These are phyloP conservation scores for Brassica napus DNA, from an alignment of 345 rosid genomes.

Conservation along the genomic window DNA sequence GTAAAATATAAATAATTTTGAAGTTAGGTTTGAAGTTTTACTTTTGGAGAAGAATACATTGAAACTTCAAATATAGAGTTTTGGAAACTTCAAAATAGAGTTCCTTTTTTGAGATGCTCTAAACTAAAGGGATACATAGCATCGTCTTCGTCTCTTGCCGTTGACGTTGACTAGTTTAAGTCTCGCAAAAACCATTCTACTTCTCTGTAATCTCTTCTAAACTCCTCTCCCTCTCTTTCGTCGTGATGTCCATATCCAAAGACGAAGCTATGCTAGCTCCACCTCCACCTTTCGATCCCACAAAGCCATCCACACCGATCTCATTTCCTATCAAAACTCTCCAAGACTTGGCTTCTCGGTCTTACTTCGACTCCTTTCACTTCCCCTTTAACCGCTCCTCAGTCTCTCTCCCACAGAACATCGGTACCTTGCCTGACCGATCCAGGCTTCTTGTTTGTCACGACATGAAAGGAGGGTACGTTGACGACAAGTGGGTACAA, in stretches of 20 bases:
- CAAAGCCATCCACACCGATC: slow-evolving; percentile 55
- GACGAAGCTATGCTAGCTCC: slow-evolving; percentile 14
- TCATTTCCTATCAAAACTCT: slow-evolving; percentile 76
- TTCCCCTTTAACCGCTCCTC: slow-evolving; percentile 65
- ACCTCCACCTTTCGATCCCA: slow-evolving; percentile 51
- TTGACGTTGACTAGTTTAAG: background rate
- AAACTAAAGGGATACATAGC: background rate
- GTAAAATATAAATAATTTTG: too few species aligned
- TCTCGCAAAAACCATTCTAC: background rate
- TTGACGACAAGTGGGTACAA: slow-evolving; percentile 82
- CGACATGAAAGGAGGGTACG: slow-evolving; percentile 75
- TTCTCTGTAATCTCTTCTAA: background rate
- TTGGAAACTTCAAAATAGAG: too few species aligned
- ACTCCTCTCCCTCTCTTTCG: background rate
- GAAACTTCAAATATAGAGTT: too few species aligned
- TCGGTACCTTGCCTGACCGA: slow-evolving; percentile 40
- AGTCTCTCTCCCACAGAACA: slow-evolving; percentile 47
- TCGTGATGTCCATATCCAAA: slow-evolving; percentile 35
- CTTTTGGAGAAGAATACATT: too few species aligned
- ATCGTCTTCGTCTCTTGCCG: slow-evolving; percentile 8
- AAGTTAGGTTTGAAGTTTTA: too few species aligned
- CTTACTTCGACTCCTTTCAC: slow-evolving; percentile 76
- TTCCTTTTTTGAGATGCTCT: too few species aligned
- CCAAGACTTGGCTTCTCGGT: slow-evolving; percentile 59
- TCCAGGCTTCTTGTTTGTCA: slow-evolving; percentile 76